phyloP scores from a whole-genome alignment of 306 rosid species.

The Glycine latifolia region DNA sequence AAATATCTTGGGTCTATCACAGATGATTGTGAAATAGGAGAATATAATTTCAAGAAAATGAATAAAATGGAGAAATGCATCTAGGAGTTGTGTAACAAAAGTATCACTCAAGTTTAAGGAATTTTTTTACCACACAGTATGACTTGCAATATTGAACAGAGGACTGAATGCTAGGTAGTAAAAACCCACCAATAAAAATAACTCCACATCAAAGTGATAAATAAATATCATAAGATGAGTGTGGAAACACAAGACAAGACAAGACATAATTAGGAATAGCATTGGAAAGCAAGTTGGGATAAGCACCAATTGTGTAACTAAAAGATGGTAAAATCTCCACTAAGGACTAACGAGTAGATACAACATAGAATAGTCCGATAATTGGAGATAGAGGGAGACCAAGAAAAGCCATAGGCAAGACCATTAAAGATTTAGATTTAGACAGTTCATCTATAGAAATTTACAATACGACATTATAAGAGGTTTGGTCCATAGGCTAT shows the following conservation, averaged over 20 bases:
- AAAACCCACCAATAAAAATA: background rate
- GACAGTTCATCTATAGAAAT: background rate
- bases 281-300: background rate
- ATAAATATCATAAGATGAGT: background rate
- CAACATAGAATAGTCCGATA: background rate
- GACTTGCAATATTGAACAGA: background rate
- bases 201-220: background rate
- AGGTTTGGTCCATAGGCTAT: background rate
- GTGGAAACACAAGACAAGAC: background rate
- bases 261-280: background rate
- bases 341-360: background rate
- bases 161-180: background rate
- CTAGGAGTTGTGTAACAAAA: background rate
- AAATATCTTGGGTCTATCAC: background rate
- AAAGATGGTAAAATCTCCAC: background rate
- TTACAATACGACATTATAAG: background rate
- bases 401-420: background rate
- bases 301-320: background rate
- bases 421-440: background rate
- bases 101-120: background rate
- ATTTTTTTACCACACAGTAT: background rate
- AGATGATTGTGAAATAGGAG: background rate
- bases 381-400: conserved; percentile 2
- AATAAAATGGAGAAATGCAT: background rate
- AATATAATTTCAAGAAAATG: background rate